Evolutionary conservation across 768 basidiomycete genomes (phyloP).

Genomic region (Mycena haematopus): DNA sequence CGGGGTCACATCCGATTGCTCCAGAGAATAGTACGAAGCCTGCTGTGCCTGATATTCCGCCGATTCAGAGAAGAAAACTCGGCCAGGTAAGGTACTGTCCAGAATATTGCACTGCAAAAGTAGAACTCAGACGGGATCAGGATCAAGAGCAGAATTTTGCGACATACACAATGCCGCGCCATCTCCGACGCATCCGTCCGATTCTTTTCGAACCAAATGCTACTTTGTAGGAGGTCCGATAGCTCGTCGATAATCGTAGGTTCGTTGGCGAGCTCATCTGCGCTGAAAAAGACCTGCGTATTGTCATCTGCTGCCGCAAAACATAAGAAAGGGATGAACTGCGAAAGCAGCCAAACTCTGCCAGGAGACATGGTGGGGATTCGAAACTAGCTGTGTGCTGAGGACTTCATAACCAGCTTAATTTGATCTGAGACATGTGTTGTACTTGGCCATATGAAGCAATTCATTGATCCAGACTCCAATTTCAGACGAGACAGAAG

Average conservation of each 20-base stretch:
- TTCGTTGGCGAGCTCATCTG: background rate
- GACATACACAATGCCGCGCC: constrained; percentile 12
- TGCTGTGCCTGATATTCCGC: constrained; percentile 24
- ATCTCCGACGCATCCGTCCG: constrained; percentile 2
- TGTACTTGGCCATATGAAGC: background rate
- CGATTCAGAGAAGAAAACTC: constrained; percentile 24
- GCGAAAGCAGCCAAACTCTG: background rate
- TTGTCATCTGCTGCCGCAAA: background rate
- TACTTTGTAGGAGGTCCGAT: constrained; percentile 5
- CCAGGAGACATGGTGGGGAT: background rate
- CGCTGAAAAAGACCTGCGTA: constrained; percentile 3
- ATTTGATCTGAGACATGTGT: background rate
- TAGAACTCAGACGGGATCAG: background rate
- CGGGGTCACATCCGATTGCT: constrained; percentile 11
- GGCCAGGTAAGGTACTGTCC: constrained; percentile 11
- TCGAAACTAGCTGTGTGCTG: no score
- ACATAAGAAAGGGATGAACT: background rate
- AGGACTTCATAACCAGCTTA: background rate
- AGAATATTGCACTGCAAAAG: constrained; percentile 12
- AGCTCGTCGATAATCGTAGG: constrained; percentile 8
- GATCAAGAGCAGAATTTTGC: background rate
- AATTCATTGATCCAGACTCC: no score
- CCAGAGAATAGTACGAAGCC: constrained; percentile 21
- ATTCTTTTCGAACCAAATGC: constrained; percentile 20
- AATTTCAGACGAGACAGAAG: no score